Conservation (phyloP, 352 stramenopile species). For the Globisporangium paroecandrum region DNA sequence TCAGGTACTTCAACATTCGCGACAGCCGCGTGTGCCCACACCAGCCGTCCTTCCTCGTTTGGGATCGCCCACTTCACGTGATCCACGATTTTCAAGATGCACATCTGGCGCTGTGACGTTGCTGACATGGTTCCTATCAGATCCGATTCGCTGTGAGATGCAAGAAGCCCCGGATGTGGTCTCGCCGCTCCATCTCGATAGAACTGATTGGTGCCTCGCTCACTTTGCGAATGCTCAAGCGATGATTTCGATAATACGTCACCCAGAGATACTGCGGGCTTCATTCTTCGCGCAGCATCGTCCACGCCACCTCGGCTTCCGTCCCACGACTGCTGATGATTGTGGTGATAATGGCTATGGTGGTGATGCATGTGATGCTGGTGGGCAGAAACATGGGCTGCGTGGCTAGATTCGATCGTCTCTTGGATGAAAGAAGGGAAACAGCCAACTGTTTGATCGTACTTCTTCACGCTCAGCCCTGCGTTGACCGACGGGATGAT, state of each 20-base stretch:
- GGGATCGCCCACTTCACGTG: constrained; percentile 37
- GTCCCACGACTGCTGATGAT: constrained; percentile 13
- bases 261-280: constrained; percentile 12
- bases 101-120: constrained; percentile 41
- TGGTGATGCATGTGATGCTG: constrained; percentile 28
- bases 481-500: constrained; percentile 80
- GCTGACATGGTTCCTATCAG: constrained; percentile 25
- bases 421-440: constrained; percentile 15
- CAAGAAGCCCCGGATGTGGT: constrained; percentile 12
- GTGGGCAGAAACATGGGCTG: constrained; percentile 17
- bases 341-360: constrained; percentile 15
- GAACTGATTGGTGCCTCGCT: constrained; percentile 8
- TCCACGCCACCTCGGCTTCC: background rate
- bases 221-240: constrained; percentile 21
- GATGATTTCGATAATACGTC: constrained; percentile 14
- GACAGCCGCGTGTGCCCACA: constrained; percentile 71
- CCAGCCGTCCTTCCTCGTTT: constrained; percentile 46
- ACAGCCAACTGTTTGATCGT: constrained; percentile 13
- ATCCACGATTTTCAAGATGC: constrained; percentile 50
- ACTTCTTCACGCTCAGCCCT: constrained; percentile 47
- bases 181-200: background rate
- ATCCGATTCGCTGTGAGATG: constrained; percentile 41
- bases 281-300: constrained; percentile 8
- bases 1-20: constrained; percentile 25
- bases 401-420: constrained; percentile 4